Evolutionary conservation across 345 rosid genomes (phyloP).

Genomic region (Melastoma malabathricum): DNA sequence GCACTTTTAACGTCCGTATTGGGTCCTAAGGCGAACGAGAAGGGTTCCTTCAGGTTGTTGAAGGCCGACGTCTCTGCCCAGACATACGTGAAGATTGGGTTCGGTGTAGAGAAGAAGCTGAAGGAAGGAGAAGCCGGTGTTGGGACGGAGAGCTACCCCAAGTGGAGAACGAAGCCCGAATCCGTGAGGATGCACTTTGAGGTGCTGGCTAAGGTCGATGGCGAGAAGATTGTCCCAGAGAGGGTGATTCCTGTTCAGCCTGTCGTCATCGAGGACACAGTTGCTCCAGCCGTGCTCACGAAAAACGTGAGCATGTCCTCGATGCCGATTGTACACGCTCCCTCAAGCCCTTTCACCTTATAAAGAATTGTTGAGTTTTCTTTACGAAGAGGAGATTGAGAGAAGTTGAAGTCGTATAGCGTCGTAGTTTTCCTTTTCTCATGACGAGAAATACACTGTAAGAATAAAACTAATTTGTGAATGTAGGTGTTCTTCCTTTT

Average conservation of each 20-base stretch:
- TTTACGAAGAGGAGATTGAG: background rate
- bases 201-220: slow-evolving; percentile 82
- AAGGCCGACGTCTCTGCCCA: slow-evolving; percentile 80
- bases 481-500: too few species aligned
- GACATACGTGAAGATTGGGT: slow-evolving; percentile 71
- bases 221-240: slow-evolving; percentile 59
- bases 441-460: too few species aligned
- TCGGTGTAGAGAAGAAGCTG: slow-evolving; percentile 74
- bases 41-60: slow-evolving; percentile 63
- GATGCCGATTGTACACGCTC: slow-evolving; percentile 45
- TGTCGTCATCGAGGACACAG: slow-evolving; percentile 41
- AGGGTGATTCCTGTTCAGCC: slow-evolving; percentile 57
- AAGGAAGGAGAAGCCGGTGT: slow-evolving; percentile 22
- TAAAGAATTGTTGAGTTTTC: slow-evolving; percentile 11
- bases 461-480: too few species aligned
- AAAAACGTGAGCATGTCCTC: slow-evolving; percentile 51
- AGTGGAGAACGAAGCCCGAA: slow-evolving; percentile 81
- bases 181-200: slow-evolving; percentile 64
- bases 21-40: slow-evolving; percentile 53
- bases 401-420: slow-evolving; percentile 4
- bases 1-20: slow-evolving; percentile 55
- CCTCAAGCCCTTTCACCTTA: slow-evolving; percentile 50
- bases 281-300: slow-evolving; percentile 32
- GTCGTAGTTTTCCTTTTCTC: too few species aligned
- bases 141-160: slow-evolving; percentile 31